Base-by-base conservation (phyloP, 495 filamentous ascomycete genomes). In the Hypoxylon lienhwacheense region DNA sequence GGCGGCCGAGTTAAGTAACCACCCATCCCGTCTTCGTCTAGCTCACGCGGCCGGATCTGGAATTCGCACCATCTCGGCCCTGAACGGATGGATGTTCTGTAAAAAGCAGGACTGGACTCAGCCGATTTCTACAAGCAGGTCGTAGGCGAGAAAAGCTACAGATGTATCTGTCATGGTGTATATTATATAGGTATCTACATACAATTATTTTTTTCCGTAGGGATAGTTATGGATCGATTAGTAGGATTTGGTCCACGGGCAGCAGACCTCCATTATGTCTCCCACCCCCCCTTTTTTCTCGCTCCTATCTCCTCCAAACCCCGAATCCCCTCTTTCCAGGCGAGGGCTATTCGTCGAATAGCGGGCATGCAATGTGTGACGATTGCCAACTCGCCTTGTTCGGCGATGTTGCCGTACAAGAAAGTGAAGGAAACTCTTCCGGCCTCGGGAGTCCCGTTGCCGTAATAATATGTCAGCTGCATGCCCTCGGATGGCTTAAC, bases 391-490 rank as follows among this genome's bases (percentile, higher is more conserved):
- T 56, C 42, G 33, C 52, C 41, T 36, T n/a, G n/a, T 25, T 55
- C 58, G 58, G 58, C 42, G 35, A 37, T 53, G 58, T 25, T 52
- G 58, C 58, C 58, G 58, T 47, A 36, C 35, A 61, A n/a, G n/a
- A n/a, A n/a, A n/a, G n/a, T n/a, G n/a, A n/a, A n/a, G n/a, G 29
- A 48, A 61, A 33, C 42, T 34, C 47, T 55, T 61, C 52, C 58
- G 58, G 58, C 51, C 47, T 61, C 58, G 58, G 58, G 58, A 52
- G 47, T 55, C 52, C 47, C 42, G 52, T 47, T 41, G 20, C 28
- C 46, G 19, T 47, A 35, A 26, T 25, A 51, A 53, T 40, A 34
- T 45, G 45, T 47, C 35, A 53, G 47, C 56, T 44, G 52, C 52
- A 56, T 61, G 42, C 58, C 48, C 52, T 55, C 58, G 58, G 52